phyloP scores from a whole-genome alignment of 2,329 filamentous ascomycete species.

The Sporothrix inflata region DNA sequence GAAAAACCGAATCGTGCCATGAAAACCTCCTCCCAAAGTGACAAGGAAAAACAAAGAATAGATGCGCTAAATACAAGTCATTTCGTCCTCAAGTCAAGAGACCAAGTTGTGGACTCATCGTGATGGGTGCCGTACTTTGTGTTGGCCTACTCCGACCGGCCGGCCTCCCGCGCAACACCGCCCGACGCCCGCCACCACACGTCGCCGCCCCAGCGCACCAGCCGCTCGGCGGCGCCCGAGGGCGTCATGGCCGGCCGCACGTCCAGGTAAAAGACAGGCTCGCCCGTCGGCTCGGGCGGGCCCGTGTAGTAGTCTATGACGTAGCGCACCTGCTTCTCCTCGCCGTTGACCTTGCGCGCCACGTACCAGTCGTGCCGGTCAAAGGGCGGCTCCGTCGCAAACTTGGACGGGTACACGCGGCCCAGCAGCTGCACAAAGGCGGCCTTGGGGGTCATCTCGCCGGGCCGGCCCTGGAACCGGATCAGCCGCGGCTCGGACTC shows the following conservation, averaged over 20 bases:
- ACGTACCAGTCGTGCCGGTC: slow-evolving; percentile 98
- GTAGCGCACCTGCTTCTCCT: slow-evolving; percentile 80
- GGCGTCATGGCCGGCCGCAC: slow-evolving; percentile 88
- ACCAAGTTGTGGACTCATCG: not conserved
- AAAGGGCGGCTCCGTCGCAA: slow-evolving; percentile 84
- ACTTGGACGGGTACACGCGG: slow-evolving; percentile 77
- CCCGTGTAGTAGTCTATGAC: slow-evolving; percentile 97
- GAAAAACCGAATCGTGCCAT: slow-evolving; percentile 17
- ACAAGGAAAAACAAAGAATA: not conserved
- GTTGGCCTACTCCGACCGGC: not conserved
- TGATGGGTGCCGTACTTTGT: not conserved
- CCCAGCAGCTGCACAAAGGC: slow-evolving; percentile 80
- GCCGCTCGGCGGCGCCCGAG: slow-evolving; percentile 75
- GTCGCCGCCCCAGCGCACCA: slow-evolving; percentile 88
- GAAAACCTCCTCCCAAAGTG: not conserved
- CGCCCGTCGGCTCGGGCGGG: slow-evolving; percentile 77
- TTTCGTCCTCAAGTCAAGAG: not conserved
- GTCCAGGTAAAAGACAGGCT: slow-evolving; percentile 95
- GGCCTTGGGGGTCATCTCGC: slow-evolving; percentile 90
- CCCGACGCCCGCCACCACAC: slow-evolving; percentile 91
- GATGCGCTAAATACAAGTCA: not conserved
- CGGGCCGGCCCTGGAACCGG: slow-evolving; percentile 85
- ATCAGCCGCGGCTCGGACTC: slow-evolving; percentile 66
- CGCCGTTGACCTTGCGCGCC: slow-evolving; percentile 68
- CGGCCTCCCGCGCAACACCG: slow-evolving; percentile 60